Conservation (phyloP, 1,284 basidiomycete genomes). For the Irpex rosettiformis region DNA sequence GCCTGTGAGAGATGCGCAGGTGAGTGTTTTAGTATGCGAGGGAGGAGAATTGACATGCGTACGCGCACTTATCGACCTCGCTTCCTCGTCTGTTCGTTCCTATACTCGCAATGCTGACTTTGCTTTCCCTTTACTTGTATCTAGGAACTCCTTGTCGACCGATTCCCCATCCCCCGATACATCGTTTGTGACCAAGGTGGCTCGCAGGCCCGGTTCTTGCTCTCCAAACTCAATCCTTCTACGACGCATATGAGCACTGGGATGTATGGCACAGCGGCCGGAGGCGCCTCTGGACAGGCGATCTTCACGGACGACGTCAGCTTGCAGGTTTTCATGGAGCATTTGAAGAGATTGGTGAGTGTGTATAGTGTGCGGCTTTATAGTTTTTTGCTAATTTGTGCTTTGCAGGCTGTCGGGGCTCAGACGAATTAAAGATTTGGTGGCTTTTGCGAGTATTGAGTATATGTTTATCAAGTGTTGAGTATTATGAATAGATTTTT, state of each 20-base stretch:
- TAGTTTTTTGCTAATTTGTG: background rate
- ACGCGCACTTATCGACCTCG: background rate
- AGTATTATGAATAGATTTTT: too few relatives aligned
- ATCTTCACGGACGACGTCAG: constrained; percentile 99
- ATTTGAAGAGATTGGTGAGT: constrained; percentile 83
- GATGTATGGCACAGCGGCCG: constrained; percentile 76
- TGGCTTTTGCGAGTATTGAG: too few relatives aligned
- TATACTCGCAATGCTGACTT: background rate
- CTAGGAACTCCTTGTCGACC: constrained; percentile 90
- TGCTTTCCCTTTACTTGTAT: background rate
- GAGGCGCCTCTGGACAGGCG: constrained; percentile 75
- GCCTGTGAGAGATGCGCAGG: constrained; percentile 78
- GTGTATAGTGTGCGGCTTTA: background rate
- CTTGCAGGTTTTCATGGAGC: constrained; percentile 95
- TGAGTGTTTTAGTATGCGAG: constrained; percentile 19
- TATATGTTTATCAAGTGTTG: too few relatives aligned
- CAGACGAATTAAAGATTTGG: background rate
- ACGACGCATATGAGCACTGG: constrained; percentile 94
- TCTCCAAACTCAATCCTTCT: constrained; percentile 96
- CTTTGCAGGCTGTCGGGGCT: background rate
- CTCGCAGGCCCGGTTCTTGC: constrained; percentile 94
- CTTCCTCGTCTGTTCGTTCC: constrained; percentile 15
- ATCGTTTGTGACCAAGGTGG: constrained; percentile 98
- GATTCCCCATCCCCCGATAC: constrained; percentile 96
- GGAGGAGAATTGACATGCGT: background rate